Percentiles rank a stretch among this genome's conserved stretches.
Conservation (phyloP, 345 rosid species). For the Salix arbutifolia region DNA sequence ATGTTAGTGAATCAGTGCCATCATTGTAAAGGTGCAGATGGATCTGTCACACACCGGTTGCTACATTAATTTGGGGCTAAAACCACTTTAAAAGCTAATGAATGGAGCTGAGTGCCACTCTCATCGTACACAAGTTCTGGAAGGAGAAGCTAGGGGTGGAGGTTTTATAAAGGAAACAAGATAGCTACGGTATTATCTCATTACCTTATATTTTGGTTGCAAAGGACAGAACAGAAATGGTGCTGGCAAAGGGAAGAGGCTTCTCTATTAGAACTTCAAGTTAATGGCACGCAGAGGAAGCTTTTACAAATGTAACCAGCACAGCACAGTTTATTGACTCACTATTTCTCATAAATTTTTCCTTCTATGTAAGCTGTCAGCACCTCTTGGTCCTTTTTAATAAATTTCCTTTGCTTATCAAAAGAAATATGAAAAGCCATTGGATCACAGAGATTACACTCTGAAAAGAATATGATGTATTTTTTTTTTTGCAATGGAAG, state of each 20-base stretch:
- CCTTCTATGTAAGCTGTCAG: background rate
- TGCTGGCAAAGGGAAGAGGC: background rate
- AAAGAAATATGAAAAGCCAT: background rate
- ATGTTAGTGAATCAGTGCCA: background rate
- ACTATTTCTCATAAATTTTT: too few species aligned
- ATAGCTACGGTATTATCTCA: background rate
- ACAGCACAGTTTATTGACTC: background rate
- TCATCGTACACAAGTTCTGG: background rate
- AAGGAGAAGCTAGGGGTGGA: background rate
- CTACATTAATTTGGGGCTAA: background rate
- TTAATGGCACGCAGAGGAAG: background rate
- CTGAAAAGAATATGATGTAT: background rate
- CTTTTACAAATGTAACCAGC: background rate
- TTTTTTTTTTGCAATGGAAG: background rate
- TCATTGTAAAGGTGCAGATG: background rate
- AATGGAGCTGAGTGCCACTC: background rate
- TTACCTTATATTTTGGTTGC: background rate
- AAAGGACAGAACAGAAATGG: background rate
- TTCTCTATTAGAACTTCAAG: background rate
- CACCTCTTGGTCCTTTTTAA: background rate
- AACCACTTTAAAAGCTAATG: background rate
- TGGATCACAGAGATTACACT: background rate
- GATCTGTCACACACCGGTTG: background rate
- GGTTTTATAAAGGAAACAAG: background rate
- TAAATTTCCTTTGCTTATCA: background rate